These are phyloP conservation scores for Quercus suber DNA, from an alignment of 306 rosid genomes.

Conservation along the genomic window DNA sequence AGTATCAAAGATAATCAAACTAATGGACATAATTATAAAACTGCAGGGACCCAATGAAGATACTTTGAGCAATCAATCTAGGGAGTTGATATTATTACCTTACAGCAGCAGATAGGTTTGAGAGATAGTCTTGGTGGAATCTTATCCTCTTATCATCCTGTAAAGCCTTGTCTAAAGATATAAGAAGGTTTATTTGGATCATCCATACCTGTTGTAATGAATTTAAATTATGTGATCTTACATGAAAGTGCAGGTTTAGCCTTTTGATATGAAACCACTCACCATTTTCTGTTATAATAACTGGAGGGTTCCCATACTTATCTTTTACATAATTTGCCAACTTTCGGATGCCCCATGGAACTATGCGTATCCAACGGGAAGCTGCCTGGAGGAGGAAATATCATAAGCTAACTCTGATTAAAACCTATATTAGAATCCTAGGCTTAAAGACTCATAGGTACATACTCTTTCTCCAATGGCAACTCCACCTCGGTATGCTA, in stretches of 20 bases:
- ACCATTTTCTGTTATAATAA: conserved; percentile 86
- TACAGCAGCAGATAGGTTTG: conserved; percentile 86
- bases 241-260: neutral
- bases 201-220: conserved; percentile 71
- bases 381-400: conserved; percentile 60
- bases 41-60: neutral
- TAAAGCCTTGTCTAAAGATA: conserved; percentile 48
- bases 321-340: conserved; percentile 58
- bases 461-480: conserved; percentile 89
- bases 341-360: conserved; percentile 91
- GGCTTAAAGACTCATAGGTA: conserved; percentile 3
- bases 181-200: conserved; percentile 56
- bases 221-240: neutral
- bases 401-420: conserved; percentile 14
- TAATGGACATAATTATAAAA: neutral
- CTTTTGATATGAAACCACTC: conserved; percentile 20
- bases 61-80: neutral
- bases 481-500: conserved; percentile 61
- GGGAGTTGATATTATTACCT: conserved; percentile 38
- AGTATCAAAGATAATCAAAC: neutral
- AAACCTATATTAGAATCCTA: conserved; percentile 12
- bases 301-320: conserved; percentile 63
- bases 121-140: conserved; percentile 79
- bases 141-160: conserved; percentile 75
- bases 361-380: conserved; percentile 79